A percentile compares a stretch with the other conserved stretches of the same genome.
phyloP scores from a whole-genome alignment of 2,329 filamentous ascomycete genomes.

The Fusarium beomiforme region DNA sequence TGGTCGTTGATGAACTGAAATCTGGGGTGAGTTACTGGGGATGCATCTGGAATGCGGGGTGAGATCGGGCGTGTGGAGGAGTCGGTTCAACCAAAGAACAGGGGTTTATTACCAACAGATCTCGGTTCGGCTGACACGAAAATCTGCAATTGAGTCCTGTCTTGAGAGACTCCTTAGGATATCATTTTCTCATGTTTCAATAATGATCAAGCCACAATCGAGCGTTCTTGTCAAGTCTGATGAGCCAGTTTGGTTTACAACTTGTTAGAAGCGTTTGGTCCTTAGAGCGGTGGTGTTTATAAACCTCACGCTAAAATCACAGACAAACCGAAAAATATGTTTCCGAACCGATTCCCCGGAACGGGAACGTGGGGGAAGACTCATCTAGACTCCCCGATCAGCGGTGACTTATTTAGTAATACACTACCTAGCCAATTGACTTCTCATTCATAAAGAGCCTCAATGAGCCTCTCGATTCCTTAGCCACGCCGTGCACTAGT shows the following conservation, averaged over 20 bases:
- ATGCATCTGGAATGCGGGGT: neutral
- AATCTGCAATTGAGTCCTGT: neutral
- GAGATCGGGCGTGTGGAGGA: neutral
- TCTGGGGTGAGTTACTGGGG: neutral
- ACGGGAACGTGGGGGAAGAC: slow-evolving; percentile 6
- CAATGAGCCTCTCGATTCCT: neutral
- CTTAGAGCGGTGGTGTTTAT: neutral
- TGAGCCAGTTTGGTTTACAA: too few relatives aligned
- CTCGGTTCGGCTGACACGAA: neutral
- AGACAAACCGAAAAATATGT: neutral
- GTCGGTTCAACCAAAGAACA: neutral
- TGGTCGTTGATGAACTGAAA: fast-evolving
- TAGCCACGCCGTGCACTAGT: too few relatives aligned
- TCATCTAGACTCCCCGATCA: neutral
- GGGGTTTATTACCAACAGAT: neutral
- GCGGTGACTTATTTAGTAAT: neutral
- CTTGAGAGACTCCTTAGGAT: neutral
- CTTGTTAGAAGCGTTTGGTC: too few relatives aligned
- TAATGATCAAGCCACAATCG: too few relatives aligned
- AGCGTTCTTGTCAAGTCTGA: too few relatives aligned
- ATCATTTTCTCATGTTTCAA: too few relatives aligned
- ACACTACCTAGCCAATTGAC: neutral
- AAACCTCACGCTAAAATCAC: neutral
- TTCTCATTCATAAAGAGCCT: neutral
- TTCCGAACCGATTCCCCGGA: slow-evolving; percentile 13